Base-by-base conservation (phyloP, 371 early-diverging fungal species). In the Nematocida sp. region DNA sequence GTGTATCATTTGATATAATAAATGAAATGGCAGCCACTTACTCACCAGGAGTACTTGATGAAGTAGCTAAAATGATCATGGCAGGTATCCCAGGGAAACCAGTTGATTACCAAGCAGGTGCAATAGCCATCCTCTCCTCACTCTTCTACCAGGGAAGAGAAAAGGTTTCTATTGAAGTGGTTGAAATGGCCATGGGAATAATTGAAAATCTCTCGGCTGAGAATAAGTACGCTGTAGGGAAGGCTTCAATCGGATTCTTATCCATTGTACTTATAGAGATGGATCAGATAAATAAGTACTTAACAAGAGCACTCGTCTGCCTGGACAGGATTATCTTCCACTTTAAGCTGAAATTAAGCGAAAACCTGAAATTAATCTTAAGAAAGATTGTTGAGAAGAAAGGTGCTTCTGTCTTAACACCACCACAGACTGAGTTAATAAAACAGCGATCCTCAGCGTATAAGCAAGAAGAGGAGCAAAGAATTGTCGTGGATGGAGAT, bases 41-140 rank as follows among this genome's bases (percentile, higher is more conserved):
- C 76, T 11, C 66, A n/a, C 39, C 40, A 9, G 67, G n/a, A 1
- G 40, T 25, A 55, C 27, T 67, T 20, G 42, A 39, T 52, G 76
- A 44, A 27, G 56, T 75, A 20, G 69, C 69, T 47, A 66, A 75
- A 57, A 75, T 75, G 69, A 54, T 40, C 15, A 11, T 23, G 11
- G 76, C 76, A 20, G 76, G 76, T 7, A 67, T 67, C 47, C 69
- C 76, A 0, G 33, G 18, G 0, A 55, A 69, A 6, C 27, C 23
- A 18, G 23, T 54, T 6, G 76, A 75, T 25, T 75, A 75, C 69
- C 76, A 75, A 50, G 76, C 76, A 40, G 76, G 76, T 42, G 76
- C 54, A 13, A 66, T 75, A 0, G 40, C 13, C 20, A 52, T 67
- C 4, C 67, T 75, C 13, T 20, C 76, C 45, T 45, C 67, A 4